phyloP scores from a whole-genome alignment of 352 stramenopile genomes.

The Phytopythium kandeliae region DNA sequence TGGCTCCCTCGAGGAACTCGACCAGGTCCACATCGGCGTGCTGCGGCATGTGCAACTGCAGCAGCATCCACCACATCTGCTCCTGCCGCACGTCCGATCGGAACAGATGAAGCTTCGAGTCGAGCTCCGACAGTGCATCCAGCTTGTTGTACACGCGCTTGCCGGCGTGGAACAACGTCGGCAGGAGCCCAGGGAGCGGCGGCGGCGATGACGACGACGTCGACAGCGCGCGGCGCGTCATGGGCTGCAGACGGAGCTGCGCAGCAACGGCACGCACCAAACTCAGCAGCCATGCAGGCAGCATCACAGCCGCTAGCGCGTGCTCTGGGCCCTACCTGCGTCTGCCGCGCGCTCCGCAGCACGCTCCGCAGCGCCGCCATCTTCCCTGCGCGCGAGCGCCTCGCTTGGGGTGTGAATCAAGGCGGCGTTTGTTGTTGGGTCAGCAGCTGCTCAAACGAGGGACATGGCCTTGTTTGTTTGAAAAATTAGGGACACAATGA shows the following conservation, averaged over 20 bases:
- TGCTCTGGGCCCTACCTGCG: not conserved
- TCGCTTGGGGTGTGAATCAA: not conserved
- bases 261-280: not conserved
- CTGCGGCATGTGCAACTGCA: conserved; percentile 31
- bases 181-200: conserved; percentile 12
- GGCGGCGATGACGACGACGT: conserved; percentile 5
- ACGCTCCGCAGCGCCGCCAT: not conserved
- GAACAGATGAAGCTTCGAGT: conserved; percentile 24
- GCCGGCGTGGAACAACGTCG: conserved; percentile 9
- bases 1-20: conserved; percentile 33
- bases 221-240: not conserved
- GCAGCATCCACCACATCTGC: conserved; percentile 19
- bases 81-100: conserved; percentile 12
- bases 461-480: too few relatives aligned
- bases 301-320: not conserved
- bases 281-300: too few relatives aligned
- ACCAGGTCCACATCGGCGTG: conserved; percentile 22
- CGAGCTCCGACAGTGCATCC: conserved; percentile 14
- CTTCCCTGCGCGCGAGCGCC: not conserved
- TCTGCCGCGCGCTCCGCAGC: not conserved
- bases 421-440: too few relatives aligned
- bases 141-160: conserved; percentile 14
- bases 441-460: too few relatives aligned
- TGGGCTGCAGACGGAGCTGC: not conserved
- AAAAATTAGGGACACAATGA: too few relatives aligned